Evolutionary conservation across 1,139 yeast species (phyloP), one percentile per base, ranked within the genome.

Genomic region (Chernovozyma aurita): DNA sequence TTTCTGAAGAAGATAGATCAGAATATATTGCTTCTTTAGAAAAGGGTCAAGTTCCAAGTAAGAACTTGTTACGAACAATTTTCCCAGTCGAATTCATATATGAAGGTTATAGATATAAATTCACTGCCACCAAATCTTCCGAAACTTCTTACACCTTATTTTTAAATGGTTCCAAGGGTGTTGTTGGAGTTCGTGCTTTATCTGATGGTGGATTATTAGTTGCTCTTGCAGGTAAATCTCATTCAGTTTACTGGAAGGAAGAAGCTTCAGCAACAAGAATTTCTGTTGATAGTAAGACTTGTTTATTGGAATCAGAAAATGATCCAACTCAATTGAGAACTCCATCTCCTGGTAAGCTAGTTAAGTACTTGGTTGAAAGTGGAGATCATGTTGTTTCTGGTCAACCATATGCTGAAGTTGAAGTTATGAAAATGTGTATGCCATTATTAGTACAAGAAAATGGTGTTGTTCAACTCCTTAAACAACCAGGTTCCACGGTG

Each of bases 351-450:
- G 99, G 99, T 73, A 92, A 94, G 65, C 76, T 92, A 50, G 95
- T 90, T 42, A 87, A 87, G 59, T 94, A 80, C 62, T 73, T 92
- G 52, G 95, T 92, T 43, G 97, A 92, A 57, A 85, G 85, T 52
- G 98, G 98, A 48, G 98, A 92, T 47, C 97, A 90, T 53, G 78
- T 92, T 50, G 67, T 66, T 43, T 81, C 95, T 42, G 98, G 98
- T 42, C 95, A 92, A 65, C 80, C 97, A 32, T 94, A 79, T 55
- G 98, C 98, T 32, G 98, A 92, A 67, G 96, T 92, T 41, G 99
- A 92, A 69, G 98, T 92, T 49, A 92, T 92, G 99, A 92, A 92
- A 66, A 90, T 90, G 97, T 84, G 85, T 61, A 85, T 85, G 94
- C 95, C 95, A 35, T 73, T 90, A 54, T 71, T 87, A 53, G 92